phyloP scores from a whole-genome alignment of 139 green algal species.

The Volvox africanus region DNA sequence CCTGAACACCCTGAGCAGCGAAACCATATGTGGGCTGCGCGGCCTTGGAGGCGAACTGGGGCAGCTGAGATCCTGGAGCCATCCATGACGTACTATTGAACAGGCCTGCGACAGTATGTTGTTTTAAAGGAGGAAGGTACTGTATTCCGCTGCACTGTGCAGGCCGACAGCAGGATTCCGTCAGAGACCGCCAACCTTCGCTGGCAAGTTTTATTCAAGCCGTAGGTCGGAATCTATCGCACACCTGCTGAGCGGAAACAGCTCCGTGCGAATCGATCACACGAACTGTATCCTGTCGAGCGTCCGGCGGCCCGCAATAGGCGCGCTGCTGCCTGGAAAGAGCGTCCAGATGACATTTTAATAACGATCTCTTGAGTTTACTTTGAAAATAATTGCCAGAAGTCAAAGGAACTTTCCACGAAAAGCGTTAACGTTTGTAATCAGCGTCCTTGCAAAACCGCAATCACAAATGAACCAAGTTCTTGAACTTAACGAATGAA shows the following conservation, averaged over 20 bases:
- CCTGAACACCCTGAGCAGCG: conserved; percentile 14
- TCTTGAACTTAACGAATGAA: too few relatives aligned
- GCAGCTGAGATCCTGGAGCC: not conserved
- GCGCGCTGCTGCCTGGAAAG: conserved; percentile 6
- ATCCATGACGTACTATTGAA: not conserved
- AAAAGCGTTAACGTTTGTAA: too few relatives aligned
- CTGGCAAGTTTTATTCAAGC: not conserved
- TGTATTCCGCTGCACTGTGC: too few relatives aligned
- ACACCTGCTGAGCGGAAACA: conserved; percentile 10
- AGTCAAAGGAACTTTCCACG: too few relatives aligned
- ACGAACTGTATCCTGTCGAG: not conserved
- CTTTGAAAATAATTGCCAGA: too few relatives aligned
- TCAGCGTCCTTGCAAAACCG: too few relatives aligned
- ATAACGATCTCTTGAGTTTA: too few relatives aligned
- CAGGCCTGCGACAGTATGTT: not conserved
- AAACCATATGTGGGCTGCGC: conserved; percentile 24
- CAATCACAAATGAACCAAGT: too few relatives aligned
- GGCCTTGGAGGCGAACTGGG: not conserved
- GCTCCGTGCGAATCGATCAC: not conserved
- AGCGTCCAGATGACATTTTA: not conserved
- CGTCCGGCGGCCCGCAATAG: not conserved
- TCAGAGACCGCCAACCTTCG: too few relatives aligned
- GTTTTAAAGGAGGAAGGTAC: too few relatives aligned
- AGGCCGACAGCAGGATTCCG: too few relatives aligned
- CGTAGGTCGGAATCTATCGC: not conserved